Conservation (phyloP, 2,329 filamentous ascomycete genomes). For the Exserohilum rostratum region DNA sequence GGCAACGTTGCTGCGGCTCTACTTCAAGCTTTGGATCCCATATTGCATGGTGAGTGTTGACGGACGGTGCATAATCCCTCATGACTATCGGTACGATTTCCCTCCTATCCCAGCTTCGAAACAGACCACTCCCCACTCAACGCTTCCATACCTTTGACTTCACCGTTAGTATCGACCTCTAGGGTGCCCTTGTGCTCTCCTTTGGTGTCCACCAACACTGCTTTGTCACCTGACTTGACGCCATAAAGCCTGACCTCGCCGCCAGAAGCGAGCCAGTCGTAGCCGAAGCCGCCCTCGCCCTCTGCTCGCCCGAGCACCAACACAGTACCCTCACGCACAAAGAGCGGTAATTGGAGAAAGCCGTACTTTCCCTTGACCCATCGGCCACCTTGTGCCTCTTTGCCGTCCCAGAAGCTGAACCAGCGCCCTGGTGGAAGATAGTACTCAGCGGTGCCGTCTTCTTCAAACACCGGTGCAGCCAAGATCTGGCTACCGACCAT, state of each 20-base stretch:
- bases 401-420: constrained; percentile 57
- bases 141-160: constrained; percentile 36
- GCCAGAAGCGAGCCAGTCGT: constrained; percentile 50
- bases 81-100: constrained; percentile 1
- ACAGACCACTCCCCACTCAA: constrained; percentile 47
- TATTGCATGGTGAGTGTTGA: neutral
- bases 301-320: constrained; percentile 50
- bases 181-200: constrained; percentile 41
- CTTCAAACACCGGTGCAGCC: constrained; percentile 68
- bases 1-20: constrained; percentile 5
- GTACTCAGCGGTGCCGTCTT: constrained; percentile 68
- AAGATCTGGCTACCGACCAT: constrained; percentile 72
- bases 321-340: constrained; percentile 49
- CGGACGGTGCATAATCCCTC: neutral
- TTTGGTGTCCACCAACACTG: constrained; percentile 43
- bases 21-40: neutral
- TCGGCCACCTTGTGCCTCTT: constrained; percentile 49
- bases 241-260: constrained; percentile 49
- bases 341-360: constrained; percentile 50
- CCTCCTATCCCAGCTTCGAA: constrained; percentile 33
- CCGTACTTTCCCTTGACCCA: constrained; percentile 53
- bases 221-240: constrained; percentile 41
- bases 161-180: constrained; percentile 34
- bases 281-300: constrained; percentile 47
- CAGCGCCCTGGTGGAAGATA: constrained; percentile 64